phyloP scores from a whole-genome alignment of 2,329 filamentous ascomycete species.

The Teratosphaeria gauchensis region DNA sequence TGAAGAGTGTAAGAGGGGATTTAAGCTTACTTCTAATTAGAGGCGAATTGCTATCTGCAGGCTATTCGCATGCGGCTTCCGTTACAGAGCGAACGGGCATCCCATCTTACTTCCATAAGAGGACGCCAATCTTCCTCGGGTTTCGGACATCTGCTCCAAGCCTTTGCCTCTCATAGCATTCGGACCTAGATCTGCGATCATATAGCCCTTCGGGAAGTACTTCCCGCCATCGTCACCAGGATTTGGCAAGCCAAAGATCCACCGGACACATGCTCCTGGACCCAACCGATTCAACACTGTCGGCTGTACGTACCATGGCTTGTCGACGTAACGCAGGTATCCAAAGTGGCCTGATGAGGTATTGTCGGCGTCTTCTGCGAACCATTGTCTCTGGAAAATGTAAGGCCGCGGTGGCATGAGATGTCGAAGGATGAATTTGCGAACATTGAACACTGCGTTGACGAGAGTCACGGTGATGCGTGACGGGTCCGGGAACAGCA shows the following conservation, averaged over 20 bases:
- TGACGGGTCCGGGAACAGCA: slow-evolving; percentile 41
- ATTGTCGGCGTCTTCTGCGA: slow-evolving; percentile 13
- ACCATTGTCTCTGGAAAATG: slow-evolving; percentile 19
- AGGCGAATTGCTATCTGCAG: too few relatives aligned
- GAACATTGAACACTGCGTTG: slow-evolving; percentile 39
- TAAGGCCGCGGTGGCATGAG: slow-evolving; percentile 50
- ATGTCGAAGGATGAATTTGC: slow-evolving; percentile 49
- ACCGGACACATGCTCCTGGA: slow-evolving; percentile 42
- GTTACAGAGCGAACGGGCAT: not conserved
- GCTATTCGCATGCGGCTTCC: too few relatives aligned
- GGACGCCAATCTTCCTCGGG: not conserved
- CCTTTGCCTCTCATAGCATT: slow-evolving; percentile 42
- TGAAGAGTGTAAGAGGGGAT: too few relatives aligned
- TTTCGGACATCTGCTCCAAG: slow-evolving; percentile 14
- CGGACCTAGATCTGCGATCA: slow-evolving; percentile 55
- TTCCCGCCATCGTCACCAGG: slow-evolving; percentile 40
- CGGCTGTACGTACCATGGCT: slow-evolving; percentile 47
- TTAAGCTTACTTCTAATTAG: too few relatives aligned
- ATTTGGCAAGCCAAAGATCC: slow-evolving; percentile 36
- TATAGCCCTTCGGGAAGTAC: slow-evolving; percentile 43
- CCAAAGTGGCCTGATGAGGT: slow-evolving; percentile 29
- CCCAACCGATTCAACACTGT: slow-evolving; percentile 47
- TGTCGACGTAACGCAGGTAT: not conserved
- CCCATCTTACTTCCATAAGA: not conserved
- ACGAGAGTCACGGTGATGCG: slow-evolving; percentile 30